phyloP scores from a whole-genome alignment of 371 early-diverging fungal genomes.

The Mortierella polycephala region DNA sequence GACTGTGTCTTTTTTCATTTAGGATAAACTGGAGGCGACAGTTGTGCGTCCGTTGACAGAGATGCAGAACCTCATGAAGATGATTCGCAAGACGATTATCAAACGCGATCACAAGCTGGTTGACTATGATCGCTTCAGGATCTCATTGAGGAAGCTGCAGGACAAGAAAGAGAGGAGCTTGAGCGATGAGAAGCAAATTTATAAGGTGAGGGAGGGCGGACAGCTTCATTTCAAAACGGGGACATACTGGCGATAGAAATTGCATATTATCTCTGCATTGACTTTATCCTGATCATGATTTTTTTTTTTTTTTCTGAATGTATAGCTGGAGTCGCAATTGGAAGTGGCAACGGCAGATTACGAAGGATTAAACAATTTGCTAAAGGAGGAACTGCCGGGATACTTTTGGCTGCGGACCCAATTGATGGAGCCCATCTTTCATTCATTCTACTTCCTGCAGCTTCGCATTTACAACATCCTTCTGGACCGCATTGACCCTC shows the following conservation, averaged over 20 bases:
- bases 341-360: slow-evolving; percentile 83
- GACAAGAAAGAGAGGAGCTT: slow-evolving; percentile 73
- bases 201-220: slow-evolving; percentile 55
- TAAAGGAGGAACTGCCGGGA: slow-evolving; percentile 77
- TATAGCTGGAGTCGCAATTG: slow-evolving; percentile 64
- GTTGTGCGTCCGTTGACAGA: slow-evolving; percentile 80
- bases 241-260: too few species aligned
- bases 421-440: slow-evolving; percentile 82
- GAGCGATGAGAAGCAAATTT: slow-evolving; percentile 82
- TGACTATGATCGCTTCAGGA: slow-evolving; percentile 86
- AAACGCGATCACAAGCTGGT: slow-evolving; percentile 87
- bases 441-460: slow-evolving; percentile 76
- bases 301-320: slow-evolving; percentile 4
- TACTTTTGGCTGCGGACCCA: slow-evolving; percentile 68
- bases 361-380: slow-evolving; percentile 72
- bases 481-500: slow-evolving; percentile 65
- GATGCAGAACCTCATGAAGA: slow-evolving; percentile 70
- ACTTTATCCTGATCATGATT: background rate
- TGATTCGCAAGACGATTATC: slow-evolving; percentile 75
- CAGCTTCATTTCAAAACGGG: too few species aligned
- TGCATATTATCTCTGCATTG: background rate
- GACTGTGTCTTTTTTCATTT: background rate
- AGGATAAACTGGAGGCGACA: slow-evolving; percentile 77
- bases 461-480: slow-evolving; percentile 68
- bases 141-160: slow-evolving; percentile 70